Base-by-base conservation (phyloP, 2,329 filamentous ascomycete species). In the Rugonectria rugulosa region DNA sequence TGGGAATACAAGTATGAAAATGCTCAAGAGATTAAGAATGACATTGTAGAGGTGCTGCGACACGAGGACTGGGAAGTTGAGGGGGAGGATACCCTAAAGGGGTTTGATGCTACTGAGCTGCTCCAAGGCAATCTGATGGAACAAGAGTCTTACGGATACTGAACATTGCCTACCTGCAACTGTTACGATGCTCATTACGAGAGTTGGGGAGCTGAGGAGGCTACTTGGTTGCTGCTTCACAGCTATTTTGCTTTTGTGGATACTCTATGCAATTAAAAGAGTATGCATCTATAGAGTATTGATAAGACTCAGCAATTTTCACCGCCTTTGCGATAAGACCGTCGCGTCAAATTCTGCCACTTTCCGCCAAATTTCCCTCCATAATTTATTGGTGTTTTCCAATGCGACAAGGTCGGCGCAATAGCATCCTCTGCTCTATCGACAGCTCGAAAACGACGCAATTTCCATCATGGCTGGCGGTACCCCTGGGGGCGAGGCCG, bases 401-500 rank as follows among this genome's bases (percentile, higher is more conserved):
- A 52, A 57, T 41, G 41, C 53, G 31, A 27, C 52, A 51, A 21
- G 19, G 40, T 21, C 24, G 44, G 57, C 27, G 44, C 56, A 40
- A 53, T n/a, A 56, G 55, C 61, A 40, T 59, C 9, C 56, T 46
- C n/a, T n/a, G n/a, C n/a, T 62, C 64, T 67, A 70, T 70, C 67
- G 63, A 68, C 8, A 24, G 31, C 44, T 17, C 29, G n/a, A 45
- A 51, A 49, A 51, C n/a, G 29, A 41, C 44, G 36, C 36, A 38
- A 2, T 19, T 64, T 73, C 53, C 73, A 82, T 80, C 77, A 87
- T 87, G 84, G 79, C 77, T 56, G 79, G 77, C 14, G 77, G 78
- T 51, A 77, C 75, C 34, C 73, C 77, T 21, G 76, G 75, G 55
- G 79, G 80, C 29, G 84, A 88, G 64, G 70, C 80, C 17, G 70